Evolutionary conservation across 2,329 filamentous ascomycete species (phyloP), one percentile per base, ranked within the genome.

Genomic region (Huntiella abstrusa): DNA sequence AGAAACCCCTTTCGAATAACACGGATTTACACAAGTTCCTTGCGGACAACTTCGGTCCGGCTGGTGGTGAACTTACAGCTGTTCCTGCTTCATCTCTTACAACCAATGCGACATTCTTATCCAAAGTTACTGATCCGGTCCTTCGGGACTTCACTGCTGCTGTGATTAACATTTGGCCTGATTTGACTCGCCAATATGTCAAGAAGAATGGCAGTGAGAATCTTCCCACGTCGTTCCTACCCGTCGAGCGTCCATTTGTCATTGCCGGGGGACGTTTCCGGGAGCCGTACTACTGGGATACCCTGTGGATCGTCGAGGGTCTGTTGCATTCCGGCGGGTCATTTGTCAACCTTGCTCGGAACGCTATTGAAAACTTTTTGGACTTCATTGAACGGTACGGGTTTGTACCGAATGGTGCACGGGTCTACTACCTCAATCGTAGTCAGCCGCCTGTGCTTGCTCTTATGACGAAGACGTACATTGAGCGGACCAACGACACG

Each of bases 271-370:
- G 77, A n/a, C 73, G 77, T 28, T 82, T 82, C 63, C 66, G 77
- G 33, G 77, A 82, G 58, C 69, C 74, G 1, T 82, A 81, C 56
- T 81, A 81, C 58, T 81, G 77, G 77, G 76, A 81, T 57, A 76
- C 73, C 32, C 80, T 71, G 61, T 80, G 74, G 75, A 77, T 80
- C 42, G 54, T 81, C 41, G 71, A 78, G 59, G 77, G 77, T 17
- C 64, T 82, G 17, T 59, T 81, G 33, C 69, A 77, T 41, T 80
- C 75, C 0, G 69, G 73, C 12, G 77, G 77, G 34, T 68, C 69
- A 39, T 81, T 80, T 51, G 69, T 70, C 5, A 59, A 71, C 33
- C 77, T 81, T 50, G 71, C 76, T 3, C 68, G 66, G 55, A 79
- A 81, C 58, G 77, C 74, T 28, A 77, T 81, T 51, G 75, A 80